These are phyloP conservation scores for Populus hybrid DNA, from an alignment of 441 rosid species.

Conservation along the genomic window DNA sequence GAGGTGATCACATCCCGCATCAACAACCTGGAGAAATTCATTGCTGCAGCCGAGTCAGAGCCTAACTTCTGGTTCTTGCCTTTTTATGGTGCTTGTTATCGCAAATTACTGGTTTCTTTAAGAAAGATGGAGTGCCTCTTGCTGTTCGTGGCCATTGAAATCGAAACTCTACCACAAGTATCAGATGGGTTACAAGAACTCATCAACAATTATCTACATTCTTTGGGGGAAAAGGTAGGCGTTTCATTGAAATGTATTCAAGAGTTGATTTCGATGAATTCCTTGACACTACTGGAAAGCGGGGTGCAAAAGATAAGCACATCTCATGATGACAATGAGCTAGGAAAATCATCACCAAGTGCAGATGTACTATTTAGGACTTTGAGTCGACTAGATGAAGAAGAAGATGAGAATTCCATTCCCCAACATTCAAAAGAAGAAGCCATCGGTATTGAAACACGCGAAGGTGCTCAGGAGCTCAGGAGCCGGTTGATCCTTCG, in stretches of 20 bases:
- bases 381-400: constrained; percentile 19
- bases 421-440: constrained; percentile 31
- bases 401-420: constrained; percentile 30
- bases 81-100: constrained; percentile 39
- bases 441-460: constrained; percentile 19
- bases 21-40: constrained; percentile 35
- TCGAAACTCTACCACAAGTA: constrained; percentile 31
- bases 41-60: constrained; percentile 55
- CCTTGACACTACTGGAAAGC: constrained; percentile 25
- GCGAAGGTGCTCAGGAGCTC: constrained; percentile 35
- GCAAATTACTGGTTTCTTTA: constrained; percentile 37
- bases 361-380: constrained; percentile 1
- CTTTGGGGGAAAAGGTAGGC: constrained; percentile 36
- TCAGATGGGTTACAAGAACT: constrained; percentile 16
- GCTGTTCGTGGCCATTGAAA: constrained; percentile 31
- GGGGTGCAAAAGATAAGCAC: constrained; percentile 36
- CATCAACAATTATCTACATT: constrained; percentile 36
- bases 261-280: constrained; percentile 30
- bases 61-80: constrained; percentile 63
- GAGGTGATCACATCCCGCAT: constrained; percentile 35
- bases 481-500: constrained; percentile 40
- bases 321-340: constrained; percentile 45
- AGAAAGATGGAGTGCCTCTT: constrained; percentile 43
- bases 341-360: constrained; percentile 30
- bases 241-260: constrained; percentile 41